phyloP scores from a whole-genome alignment of 306 rosid species.

The Medicago ruthenica region DNA sequence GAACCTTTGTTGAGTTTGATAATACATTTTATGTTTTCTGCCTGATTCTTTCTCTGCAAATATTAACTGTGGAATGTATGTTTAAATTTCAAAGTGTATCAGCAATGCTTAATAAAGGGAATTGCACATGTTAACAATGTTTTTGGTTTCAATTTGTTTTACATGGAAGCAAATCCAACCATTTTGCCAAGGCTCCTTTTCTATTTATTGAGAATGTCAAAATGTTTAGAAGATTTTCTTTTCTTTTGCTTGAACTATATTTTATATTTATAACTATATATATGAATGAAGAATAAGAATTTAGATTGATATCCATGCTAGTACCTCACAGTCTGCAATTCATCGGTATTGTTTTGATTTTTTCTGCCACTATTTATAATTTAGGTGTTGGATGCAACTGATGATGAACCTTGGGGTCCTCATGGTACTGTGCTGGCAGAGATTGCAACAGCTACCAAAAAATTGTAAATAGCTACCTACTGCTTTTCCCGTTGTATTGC shows the following conservation, averaged over 20 bases:
- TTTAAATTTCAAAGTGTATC: neutral
- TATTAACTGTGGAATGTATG: neutral
- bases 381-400: slow-evolving; percentile 98
- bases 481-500: slow-evolving; percentile 15
- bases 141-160: slow-evolving; percentile 5
- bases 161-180: neutral
- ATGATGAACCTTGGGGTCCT: slow-evolving; percentile 99
- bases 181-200: neutral
- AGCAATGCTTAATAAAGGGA: neutral
- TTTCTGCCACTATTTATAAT: slow-evolving; percentile 32
- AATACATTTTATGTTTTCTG: slow-evolving; percentile 11
- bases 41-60: neutral
- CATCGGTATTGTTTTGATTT: slow-evolving; percentile 9
- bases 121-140: neutral
- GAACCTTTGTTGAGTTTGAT: slow-evolving; percentile 14
- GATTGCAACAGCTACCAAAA: slow-evolving; percentile 93
- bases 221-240: slow-evolving; percentile 5
- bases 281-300: slow-evolving; percentile 3
- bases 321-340: neutral
- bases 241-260: neutral
- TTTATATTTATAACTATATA: neutral
- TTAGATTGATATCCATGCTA: neutral
- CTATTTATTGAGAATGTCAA: neutral
- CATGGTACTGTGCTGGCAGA: slow-evolving; percentile 93
- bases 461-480: slow-evolving; percentile 62